phyloP scores from a whole-genome alignment of 306 rosid species.

The Datisca glomerata region DNA sequence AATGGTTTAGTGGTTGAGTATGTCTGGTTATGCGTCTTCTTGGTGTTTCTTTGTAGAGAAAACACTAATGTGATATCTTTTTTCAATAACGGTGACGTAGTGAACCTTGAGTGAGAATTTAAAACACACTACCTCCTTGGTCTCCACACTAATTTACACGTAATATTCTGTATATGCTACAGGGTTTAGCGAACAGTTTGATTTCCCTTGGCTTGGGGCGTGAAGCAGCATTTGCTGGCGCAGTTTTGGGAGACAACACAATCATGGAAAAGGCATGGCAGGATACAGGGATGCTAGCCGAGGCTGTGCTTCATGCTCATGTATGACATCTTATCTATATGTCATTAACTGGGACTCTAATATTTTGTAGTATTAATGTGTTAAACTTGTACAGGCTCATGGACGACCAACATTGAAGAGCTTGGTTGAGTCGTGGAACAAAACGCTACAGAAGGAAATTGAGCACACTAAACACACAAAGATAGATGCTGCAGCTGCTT shows the following conservation, averaged over 20 bases:
- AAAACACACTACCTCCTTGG: no score
- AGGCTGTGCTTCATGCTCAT: constrained; percentile 98
- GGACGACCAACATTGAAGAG: constrained; percentile 91
- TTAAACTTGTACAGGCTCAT: constrained; percentile 60
- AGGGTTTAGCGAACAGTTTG: constrained; percentile 80
- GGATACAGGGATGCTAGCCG: constrained; percentile 98
- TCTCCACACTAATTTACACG: neutral
- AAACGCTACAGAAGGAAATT: constrained; percentile 78
- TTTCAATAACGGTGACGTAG: no score
- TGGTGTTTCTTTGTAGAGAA: no score
- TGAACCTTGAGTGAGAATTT: no score
- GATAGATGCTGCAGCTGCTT: constrained; percentile 85
- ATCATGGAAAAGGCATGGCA: constrained; percentile 99
- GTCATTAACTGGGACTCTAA: constrained; percentile 4
- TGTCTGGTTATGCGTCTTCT: no score
- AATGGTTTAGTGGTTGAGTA: no score
- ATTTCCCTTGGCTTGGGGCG: constrained; percentile 84
- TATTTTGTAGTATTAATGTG: constrained; percentile 3
- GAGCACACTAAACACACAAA: constrained; percentile 57
- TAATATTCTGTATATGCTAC: constrained; percentile 19
- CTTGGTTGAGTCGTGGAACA: constrained; percentile 91
- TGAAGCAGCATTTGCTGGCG: constrained; percentile 95
- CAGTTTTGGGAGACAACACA: constrained; percentile 93
- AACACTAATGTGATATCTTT: no score
- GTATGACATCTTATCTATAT: constrained; percentile 27